Conservation (phyloP, 805 yeast genomes). For the Teunomyces aglyptinius region DNA sequence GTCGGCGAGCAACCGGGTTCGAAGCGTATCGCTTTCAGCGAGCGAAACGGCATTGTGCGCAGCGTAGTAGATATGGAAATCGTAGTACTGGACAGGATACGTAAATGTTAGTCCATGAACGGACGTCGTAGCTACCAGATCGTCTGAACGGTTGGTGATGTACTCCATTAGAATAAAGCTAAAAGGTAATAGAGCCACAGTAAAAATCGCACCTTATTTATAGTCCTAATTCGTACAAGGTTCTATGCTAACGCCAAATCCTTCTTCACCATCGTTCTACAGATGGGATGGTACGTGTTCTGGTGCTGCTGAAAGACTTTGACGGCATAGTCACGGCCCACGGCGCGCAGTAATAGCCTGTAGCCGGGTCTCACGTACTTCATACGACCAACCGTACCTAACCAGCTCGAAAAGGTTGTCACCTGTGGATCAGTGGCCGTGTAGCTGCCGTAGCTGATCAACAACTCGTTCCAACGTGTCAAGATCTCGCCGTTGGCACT, state of each 20-base stretch:
- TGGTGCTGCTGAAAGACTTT: conserved; percentile 60
- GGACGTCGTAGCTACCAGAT: conserved; percentile 17
- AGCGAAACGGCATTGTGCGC: conserved; percentile 16
- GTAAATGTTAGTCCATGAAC: conserved; percentile 17
- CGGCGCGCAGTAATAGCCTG: conserved; percentile 53
- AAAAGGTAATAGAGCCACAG: not conserved
- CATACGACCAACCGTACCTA: conserved; percentile 92
- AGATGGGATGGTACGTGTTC: conserved; percentile 76
- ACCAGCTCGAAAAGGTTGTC: conserved; percentile 48
- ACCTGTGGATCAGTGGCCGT: conserved; percentile 15
- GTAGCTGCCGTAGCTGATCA: conserved; percentile 21
- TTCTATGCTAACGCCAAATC: conserved; percentile 45
- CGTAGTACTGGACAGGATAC: conserved; percentile 29
- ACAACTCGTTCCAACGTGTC: conserved; percentile 21
- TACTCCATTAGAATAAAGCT: conserved; percentile 22
- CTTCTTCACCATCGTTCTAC: conserved; percentile 74
- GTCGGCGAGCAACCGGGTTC: conserved; percentile 20
- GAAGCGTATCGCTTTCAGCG: conserved; percentile 20
- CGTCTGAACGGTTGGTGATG: conserved; percentile 17
- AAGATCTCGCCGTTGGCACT: conserved; percentile 25
- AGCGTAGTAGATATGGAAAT: conserved; percentile 32
- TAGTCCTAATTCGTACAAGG: too few species aligned
- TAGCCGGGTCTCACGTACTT: conserved; percentile 90
- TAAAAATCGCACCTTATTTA: too few species aligned
- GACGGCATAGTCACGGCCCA: conserved; percentile 64